phyloP scores from a whole-genome alignment of 2,329 filamentous ascomycete genomes.

The Arthrobotrys sphaeroides region DNA sequence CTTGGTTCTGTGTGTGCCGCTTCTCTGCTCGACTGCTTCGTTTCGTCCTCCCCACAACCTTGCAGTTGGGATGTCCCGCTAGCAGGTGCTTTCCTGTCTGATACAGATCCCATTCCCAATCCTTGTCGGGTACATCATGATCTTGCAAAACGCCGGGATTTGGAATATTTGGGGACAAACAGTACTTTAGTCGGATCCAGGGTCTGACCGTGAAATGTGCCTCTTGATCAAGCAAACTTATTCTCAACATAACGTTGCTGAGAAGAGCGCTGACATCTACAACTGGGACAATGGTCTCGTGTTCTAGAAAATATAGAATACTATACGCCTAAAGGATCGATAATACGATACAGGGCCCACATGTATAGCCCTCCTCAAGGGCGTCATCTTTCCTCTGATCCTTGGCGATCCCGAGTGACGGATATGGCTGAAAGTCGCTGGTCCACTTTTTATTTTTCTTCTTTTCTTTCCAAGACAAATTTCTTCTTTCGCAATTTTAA shows the following conservation, averaged over 20 bases:
- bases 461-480: too few relatives aligned
- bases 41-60: neutral
- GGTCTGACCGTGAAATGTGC: neutral
- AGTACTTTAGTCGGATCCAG: neutral
- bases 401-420: neutral
- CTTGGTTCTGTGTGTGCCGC: neutral
- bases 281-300: neutral
- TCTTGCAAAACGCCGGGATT: constrained; percentile 5
- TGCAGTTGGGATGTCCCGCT: neutral
- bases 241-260: constrained; percentile 4
- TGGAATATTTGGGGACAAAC: neutral
- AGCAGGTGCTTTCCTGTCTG: constrained; percentile 10
- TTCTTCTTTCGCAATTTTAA: too few relatives aligned
- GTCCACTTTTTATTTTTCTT: too few relatives aligned
- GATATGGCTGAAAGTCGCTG: too few relatives aligned
- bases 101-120: neutral
- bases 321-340: neutral
- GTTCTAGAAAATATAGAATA: neutral
- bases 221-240: neutral
- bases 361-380: too few relatives aligned
- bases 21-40: neutral
- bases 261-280: neutral
- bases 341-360: too few relatives aligned
- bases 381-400: too few relatives aligned
- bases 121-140: neutral